Base-by-base conservation (phyloP, 768 basidiomycete species). In the Amanita polypyramis region DNA sequence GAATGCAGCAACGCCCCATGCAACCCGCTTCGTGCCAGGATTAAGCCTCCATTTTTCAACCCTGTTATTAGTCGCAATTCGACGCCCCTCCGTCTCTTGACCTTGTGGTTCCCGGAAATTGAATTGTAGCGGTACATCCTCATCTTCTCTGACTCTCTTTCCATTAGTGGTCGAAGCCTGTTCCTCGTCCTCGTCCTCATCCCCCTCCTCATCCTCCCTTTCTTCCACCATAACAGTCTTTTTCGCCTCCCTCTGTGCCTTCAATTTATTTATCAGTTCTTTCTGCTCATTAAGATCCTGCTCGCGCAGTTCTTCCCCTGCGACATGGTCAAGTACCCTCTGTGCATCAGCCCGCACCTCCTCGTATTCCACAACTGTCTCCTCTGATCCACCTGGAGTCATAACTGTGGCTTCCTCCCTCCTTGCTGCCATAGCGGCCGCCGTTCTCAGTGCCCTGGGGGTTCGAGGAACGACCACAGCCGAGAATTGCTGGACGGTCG, bases 1-100 rank as follows among this genome's bases (percentile, higher is more conserved):
- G 64, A 95, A 94, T 15, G 85, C 84, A 32, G 85, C 73, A 15
- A 85, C 70, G 32, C 90, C 90, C 89, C 89, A 93, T 2, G 83
- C 86, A 46, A 83, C 70, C 30, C 81, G 80, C 64, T 84, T 86
- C 55, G 77, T 75, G 58, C 78, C 75, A 9, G 89, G 80, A 54
- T 81, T 74, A 53, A 82, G 59, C 40, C 69, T 59, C 61, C 76
- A 75, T 51, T 76, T 61, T 25, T 72, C 64, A 43, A 81, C 70
- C 39, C 89, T 75, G 40, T 73, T 75, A 60, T 91, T 91, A 25
- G 79, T 69, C 11, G 67, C 68, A 53, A 74, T 71, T n/a, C 54
- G 58, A 25, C 72, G 62, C 53, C 82, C 75, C 39, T 72, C 76
- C 1, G 65, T 57, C 61, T 84, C 80, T 6, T 79, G 79, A 48